A percentile compares a stretch with the other conserved stretches of the same genome.
These are phyloP conservation scores for Trichoderma atrobrunneum DNA, from an alignment of 2,329 filamentous ascomycete species.

Conservation along the genomic window DNA sequence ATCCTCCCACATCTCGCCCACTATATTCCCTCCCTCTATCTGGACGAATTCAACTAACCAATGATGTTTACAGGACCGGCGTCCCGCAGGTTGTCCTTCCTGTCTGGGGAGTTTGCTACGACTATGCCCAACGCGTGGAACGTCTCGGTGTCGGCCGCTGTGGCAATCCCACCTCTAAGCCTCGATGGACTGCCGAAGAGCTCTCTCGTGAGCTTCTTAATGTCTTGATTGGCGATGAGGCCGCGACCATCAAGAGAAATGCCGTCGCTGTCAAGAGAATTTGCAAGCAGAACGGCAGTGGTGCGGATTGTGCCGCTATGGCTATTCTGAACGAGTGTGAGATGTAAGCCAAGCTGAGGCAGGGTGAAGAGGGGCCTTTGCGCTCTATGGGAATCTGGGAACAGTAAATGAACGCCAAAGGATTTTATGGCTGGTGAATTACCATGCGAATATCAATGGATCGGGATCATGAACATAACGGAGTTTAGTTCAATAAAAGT, in stretches of 20 bases:
- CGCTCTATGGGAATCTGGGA: background rate
- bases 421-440: background rate
- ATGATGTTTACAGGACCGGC: slow-evolving; percentile 36
- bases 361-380: background rate
- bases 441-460: background rate
- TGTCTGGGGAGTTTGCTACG: slow-evolving; percentile 46
- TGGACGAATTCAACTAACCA: background rate
- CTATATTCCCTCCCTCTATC: background rate
- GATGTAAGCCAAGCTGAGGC: background rate
- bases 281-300: slow-evolving; percentile 20
- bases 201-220: slow-evolving; percentile 22
- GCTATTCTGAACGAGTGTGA: slow-evolving; percentile 25
- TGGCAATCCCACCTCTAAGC: slow-evolving; percentile 25
- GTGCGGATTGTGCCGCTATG: slow-evolving; percentile 24
- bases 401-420: background rate
- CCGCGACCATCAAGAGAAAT: slow-evolving; percentile 16
- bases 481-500: background rate
- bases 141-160: slow-evolving; percentile 41
- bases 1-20: background rate
- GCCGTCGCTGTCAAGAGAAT: slow-evolving; percentile 15
- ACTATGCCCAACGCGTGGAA: slow-evolving; percentile 45
- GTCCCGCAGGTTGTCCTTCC: slow-evolving; percentile 46
- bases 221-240: slow-evolving; percentile 21
- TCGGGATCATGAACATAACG: background rate
- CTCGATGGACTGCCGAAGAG: slow-evolving; percentile 26